Conservation (phyloP, 148 eudicot genomes). For the Rhododendron simsii region DNA sequence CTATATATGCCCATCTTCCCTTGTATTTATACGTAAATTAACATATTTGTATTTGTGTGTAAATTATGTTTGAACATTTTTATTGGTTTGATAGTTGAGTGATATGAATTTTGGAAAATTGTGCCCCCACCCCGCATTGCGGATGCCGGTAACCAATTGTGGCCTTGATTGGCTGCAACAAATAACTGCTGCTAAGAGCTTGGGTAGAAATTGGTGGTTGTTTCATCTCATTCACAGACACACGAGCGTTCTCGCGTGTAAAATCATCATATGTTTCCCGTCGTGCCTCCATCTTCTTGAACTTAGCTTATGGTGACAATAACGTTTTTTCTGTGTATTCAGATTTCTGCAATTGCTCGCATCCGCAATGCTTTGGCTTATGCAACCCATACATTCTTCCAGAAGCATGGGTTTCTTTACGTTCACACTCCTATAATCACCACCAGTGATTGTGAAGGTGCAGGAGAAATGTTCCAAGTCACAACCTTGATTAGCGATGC, state of each 20-base stretch:
- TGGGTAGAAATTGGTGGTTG: neutral
- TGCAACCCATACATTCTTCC: conserved; percentile 93
- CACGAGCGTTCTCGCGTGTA: neutral
- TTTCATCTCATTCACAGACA: neutral
- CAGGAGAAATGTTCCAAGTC: conserved; percentile 99
- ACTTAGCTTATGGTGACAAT: neutral
- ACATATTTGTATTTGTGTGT: neutral
- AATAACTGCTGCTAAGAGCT: neutral
- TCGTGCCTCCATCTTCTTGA: neutral
- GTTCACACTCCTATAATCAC: conserved; percentile 93
- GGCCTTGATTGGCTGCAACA: neutral
- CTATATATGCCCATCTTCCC: neutral
- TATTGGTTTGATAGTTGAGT: neutral
- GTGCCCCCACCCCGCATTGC: neutral
- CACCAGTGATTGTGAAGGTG: conserved; percentile 98
- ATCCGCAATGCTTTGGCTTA: conserved; percentile 86
- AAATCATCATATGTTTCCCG: neutral
- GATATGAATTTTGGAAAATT: neutral
- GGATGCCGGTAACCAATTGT: neutral
- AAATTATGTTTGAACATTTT: neutral
- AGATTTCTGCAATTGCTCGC: conserved; percentile 90
- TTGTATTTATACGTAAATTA: neutral
- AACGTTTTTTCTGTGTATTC: neutral
- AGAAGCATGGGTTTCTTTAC: conserved; percentile 66
- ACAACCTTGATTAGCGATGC: conserved; percentile 75